These are phyloP conservation scores for Talaromyces ruber DNA, from an alignment of 495 filamentous ascomycete genomes.

Conservation along the genomic window DNA sequence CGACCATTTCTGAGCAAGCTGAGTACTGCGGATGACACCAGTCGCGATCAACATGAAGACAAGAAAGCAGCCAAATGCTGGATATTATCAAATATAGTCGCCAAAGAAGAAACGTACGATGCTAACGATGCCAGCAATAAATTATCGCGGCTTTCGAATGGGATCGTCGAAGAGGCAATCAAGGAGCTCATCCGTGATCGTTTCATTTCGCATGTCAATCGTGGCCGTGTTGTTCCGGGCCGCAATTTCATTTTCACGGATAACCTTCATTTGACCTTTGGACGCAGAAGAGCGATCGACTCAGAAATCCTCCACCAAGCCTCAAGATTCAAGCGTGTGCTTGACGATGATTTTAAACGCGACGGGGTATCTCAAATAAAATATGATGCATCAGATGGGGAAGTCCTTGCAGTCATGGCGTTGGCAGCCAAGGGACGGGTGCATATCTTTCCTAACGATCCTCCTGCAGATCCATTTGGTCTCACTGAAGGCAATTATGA, in stretches of 20 bases:
- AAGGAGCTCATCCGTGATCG: conserved; percentile 50
- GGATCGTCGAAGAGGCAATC: conserved; percentile 45
- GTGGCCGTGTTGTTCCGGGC: conserved; percentile 42
- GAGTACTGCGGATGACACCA: conserved; percentile 15
- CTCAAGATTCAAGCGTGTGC: conserved; percentile 44
- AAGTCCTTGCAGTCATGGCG: conserved; percentile 61
- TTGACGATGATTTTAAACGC: conserved; percentile 46
- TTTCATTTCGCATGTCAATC: conserved; percentile 49
- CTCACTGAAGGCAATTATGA: conserved; percentile 64
- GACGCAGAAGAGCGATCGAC: conserved; percentile 35
- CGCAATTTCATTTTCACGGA: conserved; percentile 51
- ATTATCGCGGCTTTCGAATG: conserved; percentile 33
- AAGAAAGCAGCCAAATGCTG: conserved; percentile 47
- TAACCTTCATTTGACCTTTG: conserved; percentile 40
- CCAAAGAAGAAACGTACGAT: conserved; percentile 41
- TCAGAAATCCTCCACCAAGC: conserved; percentile 43
- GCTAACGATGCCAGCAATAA: conserved; percentile 29
- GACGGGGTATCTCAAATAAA: conserved; percentile 18
- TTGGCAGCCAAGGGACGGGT: conserved; percentile 54
- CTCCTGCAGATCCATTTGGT: conserved; percentile 63
- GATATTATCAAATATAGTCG: conserved; percentile 50
- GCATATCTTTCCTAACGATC: conserved; percentile 42
- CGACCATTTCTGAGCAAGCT: conserved; percentile 22
- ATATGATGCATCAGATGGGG: conserved; percentile 47
- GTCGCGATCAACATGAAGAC: conserved; percentile 5